Conservation (phyloP, 441 rosid species). For the Flueggea neowawraea region DNA sequence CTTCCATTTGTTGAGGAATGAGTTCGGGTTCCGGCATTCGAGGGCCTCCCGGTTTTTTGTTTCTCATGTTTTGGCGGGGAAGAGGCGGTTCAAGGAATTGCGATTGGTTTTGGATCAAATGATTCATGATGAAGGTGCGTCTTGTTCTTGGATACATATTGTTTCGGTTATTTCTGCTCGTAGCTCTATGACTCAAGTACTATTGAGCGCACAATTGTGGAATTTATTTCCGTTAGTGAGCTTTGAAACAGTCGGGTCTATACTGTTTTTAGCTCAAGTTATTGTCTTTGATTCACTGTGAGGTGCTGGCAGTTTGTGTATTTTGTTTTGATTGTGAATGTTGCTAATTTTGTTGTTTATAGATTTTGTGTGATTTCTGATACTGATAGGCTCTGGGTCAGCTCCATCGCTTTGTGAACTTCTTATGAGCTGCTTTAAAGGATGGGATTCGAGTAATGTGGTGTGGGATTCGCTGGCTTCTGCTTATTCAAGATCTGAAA, state of each 20-base stretch:
- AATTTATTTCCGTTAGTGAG: too few species aligned
- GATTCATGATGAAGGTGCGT: conserved; percentile 57
- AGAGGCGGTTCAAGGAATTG: conserved; percentile 47
- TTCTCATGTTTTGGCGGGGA: conserved; percentile 48
- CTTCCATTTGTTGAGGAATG: conserved; percentile 46
- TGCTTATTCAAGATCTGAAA: conserved; percentile 57
- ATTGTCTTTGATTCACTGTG: not conserved
- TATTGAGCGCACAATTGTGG: too few species aligned
- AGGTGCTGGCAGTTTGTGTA: not conserved
- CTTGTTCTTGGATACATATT: not conserved
- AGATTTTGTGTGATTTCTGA: conserved; percentile 38
- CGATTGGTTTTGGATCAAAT: conserved; percentile 39
- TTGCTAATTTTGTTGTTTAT: conserved; percentile 32
- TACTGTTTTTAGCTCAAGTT: not conserved
- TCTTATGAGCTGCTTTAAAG: conserved; percentile 37
- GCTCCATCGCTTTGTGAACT: conserved; percentile 55
- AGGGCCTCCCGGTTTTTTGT: conserved; percentile 40
- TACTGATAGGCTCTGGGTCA: conserved; percentile 68
- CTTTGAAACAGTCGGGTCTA: too few species aligned
- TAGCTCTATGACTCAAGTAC: too few species aligned
- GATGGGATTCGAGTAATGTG: conserved; percentile 46
- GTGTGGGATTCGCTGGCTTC: conserved; percentile 76
- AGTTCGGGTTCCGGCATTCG: conserved; percentile 57
- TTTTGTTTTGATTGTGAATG: conserved; percentile 6
- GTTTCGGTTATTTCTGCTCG: not conserved